These are phyloP conservation scores for Xylaria sp. DNA, from an alignment of 2,329 filamentous ascomycete species.

Conservation along the genomic window DNA sequence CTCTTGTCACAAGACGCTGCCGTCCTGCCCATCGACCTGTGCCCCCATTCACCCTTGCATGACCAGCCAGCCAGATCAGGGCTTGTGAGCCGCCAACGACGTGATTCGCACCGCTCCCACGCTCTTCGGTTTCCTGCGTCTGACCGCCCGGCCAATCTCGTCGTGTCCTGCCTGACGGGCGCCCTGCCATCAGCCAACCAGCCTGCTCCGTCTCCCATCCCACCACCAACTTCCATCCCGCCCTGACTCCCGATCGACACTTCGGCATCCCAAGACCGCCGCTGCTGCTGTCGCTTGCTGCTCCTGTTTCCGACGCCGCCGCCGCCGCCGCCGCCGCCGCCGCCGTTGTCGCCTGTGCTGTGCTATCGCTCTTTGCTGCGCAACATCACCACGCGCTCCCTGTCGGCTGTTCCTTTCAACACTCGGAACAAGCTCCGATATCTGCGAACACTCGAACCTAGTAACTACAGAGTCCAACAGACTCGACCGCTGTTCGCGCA, in stretches of 20 bases:
- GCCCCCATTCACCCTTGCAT: constrained; percentile 27
- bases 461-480: not conserved
- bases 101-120: constrained; percentile 37
- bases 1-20: constrained; percentile 5
- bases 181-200: constrained; percentile 45
- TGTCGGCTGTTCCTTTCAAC: not conserved
- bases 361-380: constrained; percentile 22
- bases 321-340: not conserved
- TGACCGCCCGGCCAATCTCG: constrained; percentile 47
- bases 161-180: constrained; percentile 45
- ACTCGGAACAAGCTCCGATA: constrained; percentile 1
- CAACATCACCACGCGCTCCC: constrained; percentile 17
- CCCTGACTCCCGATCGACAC: constrained; percentile 35
- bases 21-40: not conserved
- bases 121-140: constrained; percentile 47
- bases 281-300: not conserved
- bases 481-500: constrained; percentile 14
- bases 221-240: constrained; percentile 40
- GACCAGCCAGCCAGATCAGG: constrained; percentile 32
- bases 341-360: constrained; percentile 1
- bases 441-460: not conserved
- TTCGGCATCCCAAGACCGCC: constrained; percentile 24
- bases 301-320: not conserved
- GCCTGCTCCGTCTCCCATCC: constrained; percentile 38
- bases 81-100: constrained; percentile 40